Evolutionary conservation across 352 stramenopile genomes (phyloP).

Genomic region (Pythium vanterpoolii): DNA sequence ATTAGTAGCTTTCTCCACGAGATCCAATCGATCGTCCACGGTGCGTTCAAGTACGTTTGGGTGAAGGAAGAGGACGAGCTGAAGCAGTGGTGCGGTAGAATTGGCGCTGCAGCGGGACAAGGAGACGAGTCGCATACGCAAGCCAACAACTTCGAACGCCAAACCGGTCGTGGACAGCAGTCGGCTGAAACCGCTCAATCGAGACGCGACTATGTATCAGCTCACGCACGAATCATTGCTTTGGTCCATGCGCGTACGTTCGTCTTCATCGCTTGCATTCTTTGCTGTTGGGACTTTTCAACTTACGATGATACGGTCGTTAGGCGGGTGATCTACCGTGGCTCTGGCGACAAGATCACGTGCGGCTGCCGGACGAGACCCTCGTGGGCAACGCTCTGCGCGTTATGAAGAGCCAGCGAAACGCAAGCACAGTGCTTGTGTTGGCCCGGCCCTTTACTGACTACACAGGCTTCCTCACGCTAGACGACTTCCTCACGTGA

Average conservation of each 20-base stretch:
- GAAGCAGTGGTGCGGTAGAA: neutral
- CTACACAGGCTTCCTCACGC: slow-evolving; percentile 33
- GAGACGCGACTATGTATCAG: slow-evolving; percentile 19
- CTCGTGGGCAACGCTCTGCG: slow-evolving; percentile 33
- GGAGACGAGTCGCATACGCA: neutral
- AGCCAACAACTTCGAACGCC: neutral
- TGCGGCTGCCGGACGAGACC: slow-evolving; percentile 27
- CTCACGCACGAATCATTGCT: slow-evolving; percentile 13
- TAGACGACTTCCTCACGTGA: slow-evolving; percentile 24
- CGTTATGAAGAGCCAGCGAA: slow-evolving; percentile 27
- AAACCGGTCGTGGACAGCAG: neutral
- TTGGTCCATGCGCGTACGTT: slow-evolving; percentile 20
- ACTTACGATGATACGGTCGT: neutral
- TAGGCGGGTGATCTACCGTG: slow-evolving; percentile 39
- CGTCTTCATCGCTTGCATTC: neutral
- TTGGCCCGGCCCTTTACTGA: slow-evolving; percentile 5
- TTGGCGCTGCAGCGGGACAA: neutral
- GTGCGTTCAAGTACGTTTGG: slow-evolving; percentile 15
- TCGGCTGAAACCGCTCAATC: slow-evolving; percentile 21
- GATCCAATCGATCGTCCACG: slow-evolving; percentile 42
- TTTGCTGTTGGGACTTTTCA: neutral
- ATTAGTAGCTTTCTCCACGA: slow-evolving; percentile 56
- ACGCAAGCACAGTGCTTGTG: slow-evolving; percentile 25
- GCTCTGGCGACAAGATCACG: slow-evolving; percentile 42
- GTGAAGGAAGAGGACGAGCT: neutral